phyloP scores from a whole-genome alignment of 1,284 basidiomycete genomes.

The Pseudozyma tsukubaensis region DNA sequence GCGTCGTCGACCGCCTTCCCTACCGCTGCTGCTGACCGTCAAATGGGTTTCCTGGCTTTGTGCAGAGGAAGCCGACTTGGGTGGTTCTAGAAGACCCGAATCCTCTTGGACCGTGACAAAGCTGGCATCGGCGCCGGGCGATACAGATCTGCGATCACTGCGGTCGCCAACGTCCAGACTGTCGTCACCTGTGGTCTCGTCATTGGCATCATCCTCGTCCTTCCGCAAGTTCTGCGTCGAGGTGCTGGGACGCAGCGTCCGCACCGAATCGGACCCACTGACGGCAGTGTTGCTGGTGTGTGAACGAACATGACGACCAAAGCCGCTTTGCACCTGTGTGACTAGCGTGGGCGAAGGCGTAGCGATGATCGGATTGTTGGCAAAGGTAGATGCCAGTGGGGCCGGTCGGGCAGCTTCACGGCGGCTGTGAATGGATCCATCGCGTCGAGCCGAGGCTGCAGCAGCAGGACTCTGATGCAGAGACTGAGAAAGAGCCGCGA shows the following conservation, averaged over 20 bases:
- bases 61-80: constrained; percentile 45
- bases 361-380: constrained; percentile 16
- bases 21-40: constrained; percentile 36
- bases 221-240: constrained; percentile 52
- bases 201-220: constrained; percentile 2
- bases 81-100: constrained; percentile 16
- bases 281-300: constrained; percentile 36
- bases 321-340: constrained; percentile 47
- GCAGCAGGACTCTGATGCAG: constrained; percentile 31
- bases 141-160: constrained; percentile 32
- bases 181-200: constrained; percentile 4
- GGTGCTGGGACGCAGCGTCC: constrained; percentile 53
- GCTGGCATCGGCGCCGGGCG: constrained; percentile 27
- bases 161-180: constrained; percentile 13
- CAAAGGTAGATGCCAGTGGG: constrained; percentile 19
- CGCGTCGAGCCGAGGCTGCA: constrained; percentile 5
- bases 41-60: constrained; percentile 40
- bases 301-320: constrained; percentile 45
- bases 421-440: constrained; percentile 17
- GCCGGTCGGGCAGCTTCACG: constrained; percentile 23
- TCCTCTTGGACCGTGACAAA: constrained; percentile 43
- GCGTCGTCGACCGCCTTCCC: constrained; percentile 33
- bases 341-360: constrained; percentile 37
- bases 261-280: constrained; percentile 46
- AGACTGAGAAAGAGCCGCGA: constrained; percentile 38